phyloP scores from a whole-genome alignment of 768 basidiomycete genomes.

The Suillus paluster region DNA sequence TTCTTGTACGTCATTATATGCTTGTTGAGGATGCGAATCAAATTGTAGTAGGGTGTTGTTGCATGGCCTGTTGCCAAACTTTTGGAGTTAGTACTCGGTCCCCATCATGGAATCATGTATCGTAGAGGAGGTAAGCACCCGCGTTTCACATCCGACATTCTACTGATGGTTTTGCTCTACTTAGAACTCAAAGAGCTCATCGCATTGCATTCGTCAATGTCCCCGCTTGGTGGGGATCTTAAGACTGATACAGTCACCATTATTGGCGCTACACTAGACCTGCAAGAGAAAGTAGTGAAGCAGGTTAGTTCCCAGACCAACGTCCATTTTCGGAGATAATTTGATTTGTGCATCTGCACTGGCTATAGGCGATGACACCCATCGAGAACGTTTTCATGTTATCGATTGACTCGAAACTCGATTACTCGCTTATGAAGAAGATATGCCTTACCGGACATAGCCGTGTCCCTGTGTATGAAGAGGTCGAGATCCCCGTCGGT shows the following conservation, averaged over 20 bases:
- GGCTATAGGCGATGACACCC: slow-evolving; percentile 74
- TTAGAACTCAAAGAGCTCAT: slow-evolving; percentile 87
- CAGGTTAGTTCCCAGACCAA: slow-evolving; percentile 44
- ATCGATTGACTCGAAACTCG: slow-evolving; percentile 80
- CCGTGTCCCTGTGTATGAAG: slow-evolving; percentile 82
- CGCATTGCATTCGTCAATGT: slow-evolving; percentile 79
- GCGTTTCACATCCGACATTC: not conserved
- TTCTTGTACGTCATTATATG: slow-evolving; percentile 51
- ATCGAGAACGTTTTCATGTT: slow-evolving; percentile 86
- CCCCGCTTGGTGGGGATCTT: slow-evolving; percentile 81
- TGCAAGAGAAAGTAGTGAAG: slow-evolving; percentile 84
- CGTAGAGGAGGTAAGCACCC: slow-evolving; percentile 60
- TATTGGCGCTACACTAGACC: slow-evolving; percentile 86
- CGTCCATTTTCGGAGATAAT: not conserved
- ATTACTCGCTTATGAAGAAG: slow-evolving; percentile 76
- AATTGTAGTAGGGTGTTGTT: slow-evolving; percentile 57
- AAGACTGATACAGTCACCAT: slow-evolving; percentile 88
- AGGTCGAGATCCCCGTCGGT: slow-evolving; percentile 62
- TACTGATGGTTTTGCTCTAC: not conserved
- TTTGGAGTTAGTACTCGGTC: slow-evolving; percentile 75
- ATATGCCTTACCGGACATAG: slow-evolving; percentile 84
- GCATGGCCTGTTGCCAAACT: slow-evolving; percentile 89
- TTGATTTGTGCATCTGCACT: not conserved
- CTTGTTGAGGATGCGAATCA: not conserved
- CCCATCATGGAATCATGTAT: slow-evolving; percentile 92